Base-by-base conservation (phyloP, 345 rosid genomes). In the Angophora floribunda region DNA sequence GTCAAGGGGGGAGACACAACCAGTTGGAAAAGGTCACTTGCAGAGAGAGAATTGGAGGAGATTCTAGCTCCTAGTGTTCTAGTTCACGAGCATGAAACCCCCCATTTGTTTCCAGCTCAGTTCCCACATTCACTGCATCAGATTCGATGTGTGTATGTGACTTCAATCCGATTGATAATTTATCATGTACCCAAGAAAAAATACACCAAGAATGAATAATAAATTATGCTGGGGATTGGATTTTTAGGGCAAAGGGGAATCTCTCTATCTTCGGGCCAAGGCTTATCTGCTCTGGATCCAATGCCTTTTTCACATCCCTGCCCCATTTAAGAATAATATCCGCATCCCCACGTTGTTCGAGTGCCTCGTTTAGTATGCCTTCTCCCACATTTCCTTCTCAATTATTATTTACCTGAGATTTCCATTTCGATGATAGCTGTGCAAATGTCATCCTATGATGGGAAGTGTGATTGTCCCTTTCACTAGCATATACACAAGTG, bases 201-300 rank as follows among this genome's bases (percentile, higher is more conserved):
- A 87, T 9, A 17, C 36, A 11, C 19, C 12, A 79, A 22, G 26
- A 89, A 52, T 67, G 52, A 17, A 53, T n/a, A 61, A 50, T 75
- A 24, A 50, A 86, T 87, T 32, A 30, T 85, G 24, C 67, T 45
- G 84, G 49, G 84, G 59, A 51, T 36, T 47, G 86, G 55, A 49
- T 44, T 9, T 53, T 15, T 19, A 78, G 57, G 59, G 44, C 78
- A 41, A 49, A 53, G 88, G 82, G 90, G 93, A 91, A 91, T 92
- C 90, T 89, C 88, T 87, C 82, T 32, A 19, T 51, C 52, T 67
- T 88, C 49, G 93, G 87, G 85, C 89, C 90, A 86, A 85, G 32
- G 88, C 89, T 88, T 88, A 91, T 90, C 92, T 89, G 87, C 91
- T 87, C 90, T 90, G 49, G 88, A 89, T 90, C 91, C 93, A 85